A percentile compares a stretch with the other conserved stretches of the same genome.
Evolutionary conservation across 2,329 filamentous ascomycete genomes (phyloP).

Genomic region (Ophiostoma novo-ulmi): DNA sequence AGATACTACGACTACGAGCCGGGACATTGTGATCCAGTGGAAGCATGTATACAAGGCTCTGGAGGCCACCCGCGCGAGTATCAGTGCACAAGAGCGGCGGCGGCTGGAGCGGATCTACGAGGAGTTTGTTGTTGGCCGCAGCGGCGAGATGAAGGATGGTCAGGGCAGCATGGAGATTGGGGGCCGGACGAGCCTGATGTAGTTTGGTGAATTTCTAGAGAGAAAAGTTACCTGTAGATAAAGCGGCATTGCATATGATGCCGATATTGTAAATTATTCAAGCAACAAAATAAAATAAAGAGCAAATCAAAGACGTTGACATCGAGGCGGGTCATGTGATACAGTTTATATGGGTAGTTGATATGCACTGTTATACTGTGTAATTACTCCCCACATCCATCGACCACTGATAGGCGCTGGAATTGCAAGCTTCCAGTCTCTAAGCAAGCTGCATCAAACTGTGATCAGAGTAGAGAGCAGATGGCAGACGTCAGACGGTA

Average conservation of each 20-base stretch:
- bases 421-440: constrained; percentile 8
- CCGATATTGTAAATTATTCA: not conserved
- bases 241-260: not conserved
- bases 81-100: constrained; percentile 69
- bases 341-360: not conserved
- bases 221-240: not conserved
- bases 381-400: not conserved
- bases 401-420: constrained; percentile 8
- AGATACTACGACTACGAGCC: not conserved
- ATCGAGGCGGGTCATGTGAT: not conserved
- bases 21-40: constrained; percentile 78
- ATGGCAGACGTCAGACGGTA: not conserved
- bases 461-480: not conserved
- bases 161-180: constrained; percentile 90
- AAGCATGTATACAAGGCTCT: constrained; percentile 75
- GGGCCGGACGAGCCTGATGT: constrained; percentile 91
- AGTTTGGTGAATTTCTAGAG: not conserved
- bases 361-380: not conserved
- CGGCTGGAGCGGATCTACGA: constrained; percentile 76
- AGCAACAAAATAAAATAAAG: not conserved
- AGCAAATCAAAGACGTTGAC: not conserved
- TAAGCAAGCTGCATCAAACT: not conserved
- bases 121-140: constrained; percentile 88
- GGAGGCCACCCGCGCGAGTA: constrained; percentile 71
- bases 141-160: constrained; percentile 91